Base-by-base conservation (phyloP, 768 basidiomycete genomes). In the Tulasnella sp. region DNA sequence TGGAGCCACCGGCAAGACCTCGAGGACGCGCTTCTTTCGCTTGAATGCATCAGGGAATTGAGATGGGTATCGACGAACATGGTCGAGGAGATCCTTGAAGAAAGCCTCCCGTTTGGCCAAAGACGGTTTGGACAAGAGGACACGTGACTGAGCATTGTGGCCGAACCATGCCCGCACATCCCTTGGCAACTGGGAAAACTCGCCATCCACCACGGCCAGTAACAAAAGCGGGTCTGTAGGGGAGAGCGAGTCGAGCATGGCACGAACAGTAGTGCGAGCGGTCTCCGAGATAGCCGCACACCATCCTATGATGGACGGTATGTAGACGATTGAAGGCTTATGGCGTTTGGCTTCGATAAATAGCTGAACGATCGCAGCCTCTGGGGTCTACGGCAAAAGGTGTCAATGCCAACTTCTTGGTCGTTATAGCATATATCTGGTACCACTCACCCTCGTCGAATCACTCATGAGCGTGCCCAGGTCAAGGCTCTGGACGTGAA, bases 311-410 rank as follows among this genome's bases (percentile, higher is more conserved):
- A 99, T 79, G 1, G 90, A 88, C 0, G 95, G 95, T 29, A 99
- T 89, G 70, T 94, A 98, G 50, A 99, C 80, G 38, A 98, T 85
- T 0, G 92, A 93, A 0, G 96, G 96, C 66, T 95, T 93, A 69
- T 96, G 90, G 26, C 95, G 84, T 69, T 97, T 98, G 0, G 95
- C 96, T 70, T 99, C 96, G 21, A 94, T 79, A 67, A 99, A 97
- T 17, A 96, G 77, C 66, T 98, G 94, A 3, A 97, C 91, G 56
- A 97, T 83, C 1, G 89, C 86, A 1, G 96, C 89, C 72, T 99
- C 96, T 3, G 82, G 72, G 1, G 90, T 90, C 92, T 95, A 56
- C 4, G 51, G 54, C 27, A 34, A n/a, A n/a, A 11, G 3, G 34
- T n/a, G 43, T 38, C 54, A 60, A 13, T 65, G 58, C 23, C 27